Conservation (phyloP, 306 rosid genomes). For the Acmispon strigosus region DNA sequence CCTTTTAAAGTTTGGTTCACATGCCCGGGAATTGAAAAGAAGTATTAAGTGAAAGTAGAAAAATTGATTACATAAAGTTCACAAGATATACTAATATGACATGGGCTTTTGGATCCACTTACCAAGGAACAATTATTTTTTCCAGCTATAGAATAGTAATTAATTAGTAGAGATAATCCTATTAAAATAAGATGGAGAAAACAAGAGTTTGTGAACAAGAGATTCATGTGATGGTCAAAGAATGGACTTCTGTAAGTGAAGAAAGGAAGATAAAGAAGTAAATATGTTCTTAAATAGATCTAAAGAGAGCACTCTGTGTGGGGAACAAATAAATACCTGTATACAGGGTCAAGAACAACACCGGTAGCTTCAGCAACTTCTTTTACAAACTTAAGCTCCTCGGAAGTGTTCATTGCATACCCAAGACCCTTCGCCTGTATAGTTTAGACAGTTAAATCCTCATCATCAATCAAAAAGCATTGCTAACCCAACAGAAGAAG, state of each 20-base stretch:
- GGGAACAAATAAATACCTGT: constrained; percentile 48
- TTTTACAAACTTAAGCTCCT: constrained; percentile 72
- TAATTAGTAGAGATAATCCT: constrained; percentile 10
- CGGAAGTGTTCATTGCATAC: constrained; percentile 78
- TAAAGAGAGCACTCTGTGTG: background rate
- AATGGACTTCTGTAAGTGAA: background rate
- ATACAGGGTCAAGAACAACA: constrained; percentile 87
- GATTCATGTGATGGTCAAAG: background rate
- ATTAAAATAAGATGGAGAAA: background rate
- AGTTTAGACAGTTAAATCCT: constrained; percentile 9
- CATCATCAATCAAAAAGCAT: constrained; percentile 15
- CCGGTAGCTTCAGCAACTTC: constrained; percentile 81
- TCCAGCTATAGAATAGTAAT: no score
- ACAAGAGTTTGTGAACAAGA: constrained; percentile 2
- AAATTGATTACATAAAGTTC: background rate
- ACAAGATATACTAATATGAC: background rate
- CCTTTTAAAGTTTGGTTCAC: no score
- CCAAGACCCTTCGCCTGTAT: constrained; percentile 94
- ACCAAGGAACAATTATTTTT: no score
- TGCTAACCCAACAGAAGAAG: background rate
- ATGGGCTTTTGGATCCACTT: no score
- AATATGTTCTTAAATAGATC: background rate
- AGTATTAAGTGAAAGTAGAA: no score
- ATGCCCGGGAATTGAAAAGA: no score
- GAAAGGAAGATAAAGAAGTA: background rate